Conservation (phyloP, 345 rosid genomes). For the Cardamine resedifolia region DNA sequence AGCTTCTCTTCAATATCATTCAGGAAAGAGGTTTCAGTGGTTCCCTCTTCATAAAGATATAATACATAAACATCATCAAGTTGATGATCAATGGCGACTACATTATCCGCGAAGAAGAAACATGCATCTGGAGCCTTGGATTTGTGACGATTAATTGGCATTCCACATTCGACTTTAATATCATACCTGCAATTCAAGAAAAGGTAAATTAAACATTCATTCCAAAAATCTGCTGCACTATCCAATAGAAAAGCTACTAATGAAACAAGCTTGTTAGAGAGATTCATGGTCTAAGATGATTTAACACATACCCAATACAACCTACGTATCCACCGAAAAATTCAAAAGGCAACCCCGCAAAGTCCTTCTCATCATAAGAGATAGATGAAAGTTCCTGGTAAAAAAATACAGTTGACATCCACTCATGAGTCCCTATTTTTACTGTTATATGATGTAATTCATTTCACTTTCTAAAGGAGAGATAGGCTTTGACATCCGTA, state of each 20-base stretch:
- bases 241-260: not conserved
- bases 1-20: constrained; percentile 69
- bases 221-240: not conserved
- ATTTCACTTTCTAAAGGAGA: not conserved
- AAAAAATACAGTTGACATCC: constrained; percentile 5
- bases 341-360: constrained; percentile 79
- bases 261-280: not conserved
- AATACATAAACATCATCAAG: constrained; percentile 69
- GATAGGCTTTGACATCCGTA: not conserved
- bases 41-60: constrained; percentile 53
- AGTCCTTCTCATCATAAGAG: constrained; percentile 64
- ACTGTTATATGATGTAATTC: too few relatives aligned
- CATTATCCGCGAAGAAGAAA: constrained; percentile 78
- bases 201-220: constrained; percentile 1
- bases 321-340: constrained; percentile 94
- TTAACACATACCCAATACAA: constrained; percentile 73
- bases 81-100: constrained; percentile 72
- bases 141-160: constrained; percentile 61
- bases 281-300: constrained; percentile 12
- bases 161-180: constrained; percentile 93
- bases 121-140: constrained; percentile 93
- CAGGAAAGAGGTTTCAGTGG: constrained; percentile 50
- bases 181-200: constrained; percentile 55
- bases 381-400: constrained; percentile 74
- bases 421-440: not conserved